Base-by-base conservation (phyloP, 2,329 filamentous ascomycete genomes). In the Raffaelea ambrosiae region DNA sequence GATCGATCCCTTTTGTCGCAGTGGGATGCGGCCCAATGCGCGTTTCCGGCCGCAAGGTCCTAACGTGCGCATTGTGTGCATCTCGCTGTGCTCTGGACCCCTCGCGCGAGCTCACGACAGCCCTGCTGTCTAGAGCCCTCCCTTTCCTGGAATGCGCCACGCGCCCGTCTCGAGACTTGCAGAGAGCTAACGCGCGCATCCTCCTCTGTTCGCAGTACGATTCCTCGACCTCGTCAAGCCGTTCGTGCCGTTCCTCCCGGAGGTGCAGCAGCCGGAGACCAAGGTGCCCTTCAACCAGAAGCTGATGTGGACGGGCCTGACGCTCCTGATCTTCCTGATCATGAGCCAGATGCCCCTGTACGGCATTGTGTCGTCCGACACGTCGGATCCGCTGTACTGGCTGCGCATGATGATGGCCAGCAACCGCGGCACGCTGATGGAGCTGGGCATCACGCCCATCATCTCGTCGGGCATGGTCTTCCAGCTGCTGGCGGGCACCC, bases 391-490 rank as follows among this genome's bases (percentile, higher is more conserved):
- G 59, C 79, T 98, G 63, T 98, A 98, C 82, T 98, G 93, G 93
- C 80, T 98, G 64, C 86, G 93, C 71, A 97, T 98, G 91, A 96
- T 98, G 83, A 83, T 97, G 81, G 93, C 93, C 65, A 95, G 88
- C 85, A 98, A 98, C 70, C 83, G 90, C 64, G 90, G 90, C 70
- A 95, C 90, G 22, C 69, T 95, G 67, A 95, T 95, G 90, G 90
- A 95, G 66, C 66, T 95, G 74, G 89, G 90, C 76, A 93, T 97
- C 61, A 95, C 93, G 21, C 94, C 94, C 61, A 98, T 98, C 71
- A 97, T 98, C 73, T 96, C 93, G 52, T 97, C 93, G 35, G 93
- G 93, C 72, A 98, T 98, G 93, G 89, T 98, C 63, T 98, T 98
- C 83, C 93, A 98, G 84, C 90, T 98, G 63, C 87, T 98, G 57